Conservation (phyloP, 257 asterid species). For the Salvia splendens region DNA sequence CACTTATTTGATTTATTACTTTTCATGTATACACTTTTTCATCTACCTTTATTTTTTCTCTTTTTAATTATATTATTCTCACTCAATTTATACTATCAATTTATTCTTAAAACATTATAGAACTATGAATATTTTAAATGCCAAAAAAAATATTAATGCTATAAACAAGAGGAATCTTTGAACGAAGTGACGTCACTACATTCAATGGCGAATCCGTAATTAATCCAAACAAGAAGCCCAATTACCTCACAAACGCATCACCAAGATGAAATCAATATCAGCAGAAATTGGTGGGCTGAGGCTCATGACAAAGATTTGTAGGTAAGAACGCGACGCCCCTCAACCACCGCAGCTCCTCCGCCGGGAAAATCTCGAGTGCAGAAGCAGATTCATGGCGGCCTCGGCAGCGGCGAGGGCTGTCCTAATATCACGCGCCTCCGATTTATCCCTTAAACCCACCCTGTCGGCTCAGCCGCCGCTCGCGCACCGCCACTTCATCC, state of each 20-base stretch:
- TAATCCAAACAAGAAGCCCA: conserved; percentile 33
- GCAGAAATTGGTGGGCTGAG: conserved; percentile 46
- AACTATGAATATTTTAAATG: too few species aligned
- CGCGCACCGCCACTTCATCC: conserved; percentile 47
- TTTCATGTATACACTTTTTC: too few species aligned
- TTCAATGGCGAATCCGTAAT: conserved; percentile 56
- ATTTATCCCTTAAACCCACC: conserved; percentile 46
- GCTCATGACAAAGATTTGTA: conserved; percentile 29
- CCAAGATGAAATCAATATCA: conserved; percentile 39
- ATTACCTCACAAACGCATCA: conserved; percentile 14
- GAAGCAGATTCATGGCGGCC: conserved; percentile 48
- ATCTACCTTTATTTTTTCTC: too few species aligned
- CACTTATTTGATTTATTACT: too few species aligned
- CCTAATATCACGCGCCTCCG: conserved; percentile 56
- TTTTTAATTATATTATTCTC: too few species aligned
- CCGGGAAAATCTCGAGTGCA: not conserved
- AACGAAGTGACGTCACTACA: conserved; percentile 29
- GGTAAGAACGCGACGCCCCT: conserved; percentile 20
- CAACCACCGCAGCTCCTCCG: conserved; percentile 41
- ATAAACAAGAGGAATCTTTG: conserved; percentile 17
- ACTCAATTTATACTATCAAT: too few species aligned
- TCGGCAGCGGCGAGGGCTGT: conserved; percentile 60
- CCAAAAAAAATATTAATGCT: too few species aligned
- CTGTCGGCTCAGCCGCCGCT: conserved; percentile 42
- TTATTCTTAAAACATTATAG: too few species aligned